Evolutionary conservation across 2,329 filamentous ascomycete species (phyloP).

Genomic region (Cladosporium sp.): DNA sequence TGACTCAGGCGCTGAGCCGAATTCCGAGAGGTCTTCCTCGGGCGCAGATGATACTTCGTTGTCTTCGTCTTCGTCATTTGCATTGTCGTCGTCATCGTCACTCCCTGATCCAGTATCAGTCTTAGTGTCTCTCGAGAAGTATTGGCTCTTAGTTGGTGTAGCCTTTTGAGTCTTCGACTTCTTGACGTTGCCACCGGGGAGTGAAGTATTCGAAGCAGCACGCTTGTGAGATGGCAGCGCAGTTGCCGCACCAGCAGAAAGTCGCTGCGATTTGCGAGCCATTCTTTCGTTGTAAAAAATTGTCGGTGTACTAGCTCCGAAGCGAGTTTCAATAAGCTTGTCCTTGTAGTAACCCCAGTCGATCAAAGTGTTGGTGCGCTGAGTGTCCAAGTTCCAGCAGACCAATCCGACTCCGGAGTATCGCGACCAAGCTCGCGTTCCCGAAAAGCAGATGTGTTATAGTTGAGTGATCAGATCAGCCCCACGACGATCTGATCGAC

Average conservation of each 20-base stretch:
- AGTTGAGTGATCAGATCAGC: neutral
- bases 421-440: neutral
- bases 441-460: neutral
- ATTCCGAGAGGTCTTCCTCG: conserved; percentile 29
- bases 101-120: neutral
- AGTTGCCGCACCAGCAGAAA: conserved; percentile 15
- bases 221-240: conserved; percentile 23
- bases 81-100: conserved; percentile 15
- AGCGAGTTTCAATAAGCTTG: neutral
- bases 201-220: conserved; percentile 18
- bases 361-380: neutral
- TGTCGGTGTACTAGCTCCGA: neutral
- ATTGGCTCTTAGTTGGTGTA: conserved; percentile 49
- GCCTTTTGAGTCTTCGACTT: conserved; percentile 21
- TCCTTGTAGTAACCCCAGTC: neutral
- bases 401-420: neutral
- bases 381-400: neutral
- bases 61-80: conserved; percentile 24
- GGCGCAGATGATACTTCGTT: conserved; percentile 18
- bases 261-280: conserved; percentile 25
- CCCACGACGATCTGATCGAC: neutral
- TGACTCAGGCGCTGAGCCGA: conserved; percentile 41
- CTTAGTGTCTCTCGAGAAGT: conserved; percentile 35
- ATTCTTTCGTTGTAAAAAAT: conserved; percentile 14
- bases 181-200: conserved; percentile 16